These are phyloP conservation scores for Aspergillus saccharolyticus DNA, from an alignment of 495 filamentous ascomycete genomes.

Conservation along the genomic window DNA sequence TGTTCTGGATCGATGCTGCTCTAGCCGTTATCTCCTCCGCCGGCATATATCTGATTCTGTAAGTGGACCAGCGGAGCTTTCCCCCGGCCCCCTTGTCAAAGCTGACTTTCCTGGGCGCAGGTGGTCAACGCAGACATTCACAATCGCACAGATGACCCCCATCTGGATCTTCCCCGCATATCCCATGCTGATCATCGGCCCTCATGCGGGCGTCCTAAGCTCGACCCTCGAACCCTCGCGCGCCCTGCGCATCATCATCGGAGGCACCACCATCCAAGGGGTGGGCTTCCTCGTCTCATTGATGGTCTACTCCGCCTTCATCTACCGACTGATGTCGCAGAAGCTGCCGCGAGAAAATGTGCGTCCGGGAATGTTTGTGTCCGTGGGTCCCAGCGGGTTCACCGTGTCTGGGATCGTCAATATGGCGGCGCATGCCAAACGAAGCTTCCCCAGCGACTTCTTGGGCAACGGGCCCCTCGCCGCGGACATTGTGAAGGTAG, in stretches of 20 bases:
- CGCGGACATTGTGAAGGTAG: slow-evolving; percentile 50
- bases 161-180: slow-evolving; percentile 92
- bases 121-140: slow-evolving; percentile 70
- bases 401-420: slow-evolving; percentile 64
- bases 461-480: slow-evolving; percentile 55
- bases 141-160: slow-evolving; percentile 82
- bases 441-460: slow-evolving; percentile 48
- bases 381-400: slow-evolving; percentile 74
- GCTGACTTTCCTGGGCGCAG: slow-evolving; percentile 29
- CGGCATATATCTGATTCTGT: slow-evolving; percentile 69
- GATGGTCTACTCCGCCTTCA: slow-evolving; percentile 81
- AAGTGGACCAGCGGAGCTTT: slow-evolving; percentile 6
- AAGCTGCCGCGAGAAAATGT: slow-evolving; percentile 74
- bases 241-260: slow-evolving; percentile 61
- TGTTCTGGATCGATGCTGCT: slow-evolving; percentile 71
- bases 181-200: slow-evolving; percentile 74
- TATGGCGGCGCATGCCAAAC: slow-evolving; percentile 47
- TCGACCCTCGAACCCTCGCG: slow-evolving; percentile 37
- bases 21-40: slow-evolving; percentile 60
- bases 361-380: slow-evolving; percentile 81
- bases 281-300: slow-evolving; percentile 80
- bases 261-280: slow-evolving; percentile 70
- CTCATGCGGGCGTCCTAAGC: slow-evolving; percentile 65
- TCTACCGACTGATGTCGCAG: slow-evolving; percentile 88
- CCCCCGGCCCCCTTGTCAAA: not conserved